These are phyloP conservation scores for Begonia fuchsioides DNA, from an alignment of 306 rosid genomes.

Conservation along the genomic window DNA sequence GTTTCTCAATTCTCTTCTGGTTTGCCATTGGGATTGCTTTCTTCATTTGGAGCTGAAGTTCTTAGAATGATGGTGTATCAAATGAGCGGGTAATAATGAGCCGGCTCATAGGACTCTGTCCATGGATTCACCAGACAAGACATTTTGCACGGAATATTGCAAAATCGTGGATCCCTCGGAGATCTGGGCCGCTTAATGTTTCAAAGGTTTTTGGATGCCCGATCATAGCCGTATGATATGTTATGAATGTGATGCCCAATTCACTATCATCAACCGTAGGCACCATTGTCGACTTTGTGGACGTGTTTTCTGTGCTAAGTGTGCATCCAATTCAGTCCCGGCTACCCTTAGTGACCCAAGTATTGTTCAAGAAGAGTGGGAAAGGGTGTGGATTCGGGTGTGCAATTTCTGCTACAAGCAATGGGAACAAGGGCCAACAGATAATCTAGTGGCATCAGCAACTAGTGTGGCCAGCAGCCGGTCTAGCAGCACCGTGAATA, in stretches of 20 bases:
- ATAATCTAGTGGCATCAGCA: constrained; percentile 34
- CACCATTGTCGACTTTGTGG: constrained; percentile 97
- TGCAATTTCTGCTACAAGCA: constrained; percentile 87
- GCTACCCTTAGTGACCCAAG: constrained; percentile 27
- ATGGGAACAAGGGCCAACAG: constrained; percentile 44
- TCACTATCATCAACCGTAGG: constrained; percentile 63
- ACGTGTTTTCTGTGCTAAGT: constrained; percentile 70
- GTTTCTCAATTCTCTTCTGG: constrained; percentile 7
- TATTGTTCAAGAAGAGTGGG: constrained; percentile 40
- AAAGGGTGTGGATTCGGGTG: constrained; percentile 71
- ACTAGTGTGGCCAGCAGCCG: constrained; percentile 46
- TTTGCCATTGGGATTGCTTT: constrained; percentile 11
- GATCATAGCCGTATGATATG: constrained; percentile 82
- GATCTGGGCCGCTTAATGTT: constrained; percentile 52
- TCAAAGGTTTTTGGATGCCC: constrained; percentile 92
- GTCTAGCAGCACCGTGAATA: constrained; percentile 47
- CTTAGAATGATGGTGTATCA: constrained; percentile 7
- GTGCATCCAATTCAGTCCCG: constrained; percentile 70
- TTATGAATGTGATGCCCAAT: constrained; percentile 83
- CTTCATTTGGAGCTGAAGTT: constrained; percentile 14
- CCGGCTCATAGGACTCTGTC: constrained; percentile 23
- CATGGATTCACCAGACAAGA: constrained; percentile 51
- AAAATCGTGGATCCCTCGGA: constrained; percentile 75
- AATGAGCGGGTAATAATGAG: constrained; percentile 53
- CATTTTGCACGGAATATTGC: constrained; percentile 41